These are phyloP conservation scores for Trichoderma oligosporum DNA, from an alignment of 2,329 filamentous ascomycete species.

Conservation along the genomic window DNA sequence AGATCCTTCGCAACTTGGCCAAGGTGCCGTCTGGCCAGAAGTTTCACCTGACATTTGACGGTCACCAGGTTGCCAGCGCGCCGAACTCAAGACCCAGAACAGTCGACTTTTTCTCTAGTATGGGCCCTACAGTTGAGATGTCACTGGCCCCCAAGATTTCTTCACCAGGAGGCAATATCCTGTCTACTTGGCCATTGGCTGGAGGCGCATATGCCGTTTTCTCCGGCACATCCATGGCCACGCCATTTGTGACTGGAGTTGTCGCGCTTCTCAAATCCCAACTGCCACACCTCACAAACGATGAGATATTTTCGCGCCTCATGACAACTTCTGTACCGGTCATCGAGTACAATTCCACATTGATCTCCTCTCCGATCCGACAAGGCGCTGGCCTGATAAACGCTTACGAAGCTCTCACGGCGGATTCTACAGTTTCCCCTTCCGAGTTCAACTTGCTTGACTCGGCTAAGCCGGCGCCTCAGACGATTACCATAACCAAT, in stretches of 20 bases:
- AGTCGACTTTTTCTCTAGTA: constrained; percentile 23
- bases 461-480: background rate
- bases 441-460: constrained; percentile 6
- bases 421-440: background rate
- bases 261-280: constrained; percentile 32
- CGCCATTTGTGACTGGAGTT: constrained; percentile 40
- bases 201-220: constrained; percentile 38
- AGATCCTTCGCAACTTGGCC: background rate
- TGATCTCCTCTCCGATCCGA: background rate
- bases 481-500: constrained; percentile 14
- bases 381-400: constrained; percentile 12
- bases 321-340: background rate
- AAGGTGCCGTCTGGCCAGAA: background rate
- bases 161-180: constrained; percentile 39
- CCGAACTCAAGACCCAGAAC: background rate
- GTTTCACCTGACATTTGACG: constrained; percentile 3
- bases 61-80: background rate
- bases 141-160: constrained; percentile 39
- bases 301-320: background rate
- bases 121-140: constrained; percentile 43
- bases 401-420: background rate
- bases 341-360: background rate
- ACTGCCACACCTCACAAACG: background rate
- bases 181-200: constrained; percentile 43
- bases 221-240: constrained; percentile 47